A percentile compares a stretch with the other conserved stretches of the same genome.
Conservation (phyloP, 1,139 yeast genomes). For the Saccharomyces hybrid region DNA sequence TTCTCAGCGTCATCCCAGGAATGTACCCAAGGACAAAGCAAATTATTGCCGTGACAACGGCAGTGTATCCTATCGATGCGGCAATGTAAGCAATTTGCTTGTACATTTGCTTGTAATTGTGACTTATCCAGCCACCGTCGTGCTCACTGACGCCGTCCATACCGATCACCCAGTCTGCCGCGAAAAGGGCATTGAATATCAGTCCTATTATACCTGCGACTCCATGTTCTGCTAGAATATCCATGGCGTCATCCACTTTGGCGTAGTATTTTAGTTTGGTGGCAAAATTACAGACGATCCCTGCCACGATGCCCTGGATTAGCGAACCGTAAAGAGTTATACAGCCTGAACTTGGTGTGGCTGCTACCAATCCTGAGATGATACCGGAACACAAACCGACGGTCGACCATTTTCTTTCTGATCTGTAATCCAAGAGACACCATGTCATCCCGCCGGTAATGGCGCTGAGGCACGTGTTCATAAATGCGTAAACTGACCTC, state of each 20-base stretch:
- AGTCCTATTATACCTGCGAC: conserved; percentile 89
- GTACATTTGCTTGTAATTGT: conserved; percentile 85
- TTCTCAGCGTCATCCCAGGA: conserved; percentile 78
- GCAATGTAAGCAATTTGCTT: conserved; percentile 77
- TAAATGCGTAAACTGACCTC: conserved; percentile 55
- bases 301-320: conserved; percentile 72
- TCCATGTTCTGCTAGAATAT: conserved; percentile 97
- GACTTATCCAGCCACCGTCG: conserved; percentile 86
- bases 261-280: conserved; percentile 79
- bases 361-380: conserved; percentile 92
- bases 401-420: conserved; percentile 87
- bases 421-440: conserved; percentile 81
- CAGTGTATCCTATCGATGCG: conserved; percentile 71
- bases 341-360: conserved; percentile 88
- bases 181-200: conserved; percentile 80
- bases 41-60: conserved; percentile 67
- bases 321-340: conserved; percentile 91
- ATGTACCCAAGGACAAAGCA: conserved; percentile 67
- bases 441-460: conserved; percentile 88
- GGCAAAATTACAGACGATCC: conserved; percentile 79
- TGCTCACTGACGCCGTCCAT: conserved; percentile 79
- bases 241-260: conserved; percentile 85
- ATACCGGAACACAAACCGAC: conserved; percentile 94
- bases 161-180: conserved; percentile 80
- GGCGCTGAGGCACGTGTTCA: conserved; percentile 87